A percentile compares a stretch with the other conserved stretches of the same genome.
Conservation (phyloP, 208 protist genomes). For the Leishmania arabica region DNA sequence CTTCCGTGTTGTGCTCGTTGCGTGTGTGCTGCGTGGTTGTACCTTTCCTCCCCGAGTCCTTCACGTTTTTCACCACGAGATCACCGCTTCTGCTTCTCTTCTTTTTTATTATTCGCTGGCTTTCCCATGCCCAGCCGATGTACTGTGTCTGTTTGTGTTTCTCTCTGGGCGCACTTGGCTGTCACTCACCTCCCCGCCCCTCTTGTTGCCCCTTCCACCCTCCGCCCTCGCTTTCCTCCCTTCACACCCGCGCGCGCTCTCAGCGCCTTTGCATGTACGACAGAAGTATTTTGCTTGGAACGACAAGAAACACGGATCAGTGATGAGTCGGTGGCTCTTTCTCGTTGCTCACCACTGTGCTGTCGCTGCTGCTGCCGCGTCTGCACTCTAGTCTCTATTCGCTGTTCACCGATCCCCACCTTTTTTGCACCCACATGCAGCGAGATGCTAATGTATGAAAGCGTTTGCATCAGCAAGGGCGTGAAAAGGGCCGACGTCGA, state of each 20-base stretch:
- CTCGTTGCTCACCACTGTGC: neutral
- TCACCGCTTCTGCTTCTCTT: neutral
- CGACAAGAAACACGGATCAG: neutral
- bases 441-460: neutral
- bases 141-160: neutral
- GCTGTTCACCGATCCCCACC: neutral
- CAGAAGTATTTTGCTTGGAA: slow-evolving; percentile 3
- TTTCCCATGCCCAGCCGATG: neutral
- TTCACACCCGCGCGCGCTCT: neutral
- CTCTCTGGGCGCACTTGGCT: neutral
- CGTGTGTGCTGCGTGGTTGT: neutral
- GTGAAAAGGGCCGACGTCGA: no score
- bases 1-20: neutral
- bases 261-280: neutral
- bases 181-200: neutral
- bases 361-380: neutral
- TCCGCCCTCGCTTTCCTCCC: neutral
- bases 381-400: neutral
- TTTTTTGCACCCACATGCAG: neutral
- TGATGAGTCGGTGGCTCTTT: neutral
- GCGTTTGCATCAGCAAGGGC: neutral
- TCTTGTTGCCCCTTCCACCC: no score
- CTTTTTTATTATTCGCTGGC: neutral
- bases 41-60: neutral
- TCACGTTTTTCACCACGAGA: neutral